Evolutionary conservation across 2,329 filamentous ascomycete genomes (phyloP), one percentile per base, ranked within the genome.

Genomic region (Colletotrichum aenigma): DNA sequence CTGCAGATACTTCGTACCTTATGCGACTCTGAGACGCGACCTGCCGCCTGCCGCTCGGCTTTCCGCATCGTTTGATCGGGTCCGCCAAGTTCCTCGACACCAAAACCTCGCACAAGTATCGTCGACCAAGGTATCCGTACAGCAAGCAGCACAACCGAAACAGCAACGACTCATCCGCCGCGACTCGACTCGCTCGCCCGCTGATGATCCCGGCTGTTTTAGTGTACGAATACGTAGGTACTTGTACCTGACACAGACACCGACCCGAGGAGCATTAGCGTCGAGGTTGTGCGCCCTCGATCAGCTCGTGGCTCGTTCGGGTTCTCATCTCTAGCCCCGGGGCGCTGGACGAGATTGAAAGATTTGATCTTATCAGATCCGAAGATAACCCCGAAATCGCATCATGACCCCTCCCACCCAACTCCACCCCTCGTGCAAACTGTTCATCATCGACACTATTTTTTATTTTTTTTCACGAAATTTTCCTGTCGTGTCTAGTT

Each of bases 301-400:
- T 32, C 26, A 61, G 56, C 26, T 32, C 56, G 26, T 30, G 56
- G 56, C 56, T 60, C 56, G 56, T 34, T n/a, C 28, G 58, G 58
- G n/a, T 61, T 32, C 58, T 61, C 30, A 16, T 52, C 48, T 38
- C 48, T 24, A 26, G 52, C n/a, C 66, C 32, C 30, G 61, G 61
- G 58, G 32, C 58, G 32, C 61, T 28, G 48, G 48, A n/a, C 66
- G 36, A 74, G 62, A 67, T 70, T 83, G 78, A 81, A 89, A 74
- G 62, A 67, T 70, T 83, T 78, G 81, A 89, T 89, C 87, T 89
- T 88, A 89, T 89, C 87, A 84, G 87, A 89, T 89, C 87, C 83
- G 79, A 83, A 86, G 87, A 89, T 90, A 87, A 88, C 78, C 86
- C 76, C 75, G 75, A 77, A 77, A 70, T 67, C 70, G 69, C 76